Base-by-base conservation (phyloP, 306 rosid genomes). In the Comarum palustre region DNA sequence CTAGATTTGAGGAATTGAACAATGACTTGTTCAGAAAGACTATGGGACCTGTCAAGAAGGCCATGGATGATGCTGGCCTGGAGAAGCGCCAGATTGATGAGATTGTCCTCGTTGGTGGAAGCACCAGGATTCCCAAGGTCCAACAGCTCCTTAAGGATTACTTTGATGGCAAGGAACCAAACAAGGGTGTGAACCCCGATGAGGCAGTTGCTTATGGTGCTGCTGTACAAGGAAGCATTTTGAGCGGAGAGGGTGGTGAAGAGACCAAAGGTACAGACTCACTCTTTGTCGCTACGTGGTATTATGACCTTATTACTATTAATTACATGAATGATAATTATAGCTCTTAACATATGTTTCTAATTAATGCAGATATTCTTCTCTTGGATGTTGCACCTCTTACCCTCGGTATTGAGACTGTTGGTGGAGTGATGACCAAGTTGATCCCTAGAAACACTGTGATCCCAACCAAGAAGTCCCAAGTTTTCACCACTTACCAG, bases 201-300 rank as follows among this genome's bases (percentile, higher is more conserved):
- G 98, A 93, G 81, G 96, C 98, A 34, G 98, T 91, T 84, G 98
- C 98, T 66, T 93, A 81, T 78, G 98, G 96, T 84, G 98, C 98
- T 65, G 97, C 98, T 4, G 97, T 91, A 8, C 98, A 93, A 86
- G 99, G 97, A 91, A 88, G 96, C 68, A 95, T 95, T 73, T 84
- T 95, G 88, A 95, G 99, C 52, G 99, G 99, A 82, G 99, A 95
- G 81, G 99, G 99, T 68, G 99, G 96, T 11, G 97, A 88, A 9
- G 96, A 91, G 85, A 91, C 92, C 74, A 95, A 95, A 88, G 97
- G 98, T 94, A 85, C 9, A 7, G 8, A 24, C 38, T 47, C 29
- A 7, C 3, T 20, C 72, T 52, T 34, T 59, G 9, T 74, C 73
- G 6, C 10, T 29, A 25, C 16, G 13, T 24, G 11, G 16, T 32